These are phyloP conservation scores for Casuarina equisetifolia DNA, from an alignment of 306 rosid species.

Conservation along the genomic window DNA sequence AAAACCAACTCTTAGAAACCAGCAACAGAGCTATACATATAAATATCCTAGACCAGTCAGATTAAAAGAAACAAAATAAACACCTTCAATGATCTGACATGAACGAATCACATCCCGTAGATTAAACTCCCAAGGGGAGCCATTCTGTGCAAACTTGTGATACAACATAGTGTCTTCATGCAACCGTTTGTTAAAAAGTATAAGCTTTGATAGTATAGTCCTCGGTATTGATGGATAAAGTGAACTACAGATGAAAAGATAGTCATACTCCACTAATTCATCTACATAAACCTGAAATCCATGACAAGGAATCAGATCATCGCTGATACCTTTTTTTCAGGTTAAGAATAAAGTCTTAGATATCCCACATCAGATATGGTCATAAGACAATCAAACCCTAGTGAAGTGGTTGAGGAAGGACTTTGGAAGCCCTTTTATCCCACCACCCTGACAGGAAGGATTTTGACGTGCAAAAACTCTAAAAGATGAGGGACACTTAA, in stretches of 20 bases:
- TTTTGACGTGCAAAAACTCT: conserved; percentile 97
- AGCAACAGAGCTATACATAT: not conserved
- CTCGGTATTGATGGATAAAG: conserved; percentile 58
- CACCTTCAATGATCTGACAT: conserved; percentile 84
- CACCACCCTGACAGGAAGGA: conserved; percentile 93
- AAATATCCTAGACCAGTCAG: conserved; percentile 7
- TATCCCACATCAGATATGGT: not conserved
- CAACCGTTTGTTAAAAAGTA: conserved; percentile 72
- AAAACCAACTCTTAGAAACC: conserved; percentile 27
- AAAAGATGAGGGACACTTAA: conserved; percentile 79
- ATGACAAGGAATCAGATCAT: conserved; percentile 16
- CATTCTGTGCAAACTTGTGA: conserved; percentile 77
- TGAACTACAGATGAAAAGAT: conserved; percentile 73
- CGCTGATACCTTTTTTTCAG: not conserved
- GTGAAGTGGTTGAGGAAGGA: conserved; percentile 92
- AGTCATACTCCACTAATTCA: conserved; percentile 77
- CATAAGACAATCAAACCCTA: conserved; percentile 51
- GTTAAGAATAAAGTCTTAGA: conserved; percentile 8
- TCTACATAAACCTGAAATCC: conserved; percentile 84
- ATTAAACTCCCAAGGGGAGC: conserved; percentile 97
- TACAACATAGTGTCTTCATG: conserved; percentile 71
- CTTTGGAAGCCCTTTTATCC: conserved; percentile 92
- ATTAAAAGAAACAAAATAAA: conserved; percentile 13
- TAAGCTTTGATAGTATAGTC: conserved; percentile 56
- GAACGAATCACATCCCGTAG: conserved; percentile 91